Conservation (phyloP, 1,139 yeast species). For the Candida pseudocylindracea region DNA sequence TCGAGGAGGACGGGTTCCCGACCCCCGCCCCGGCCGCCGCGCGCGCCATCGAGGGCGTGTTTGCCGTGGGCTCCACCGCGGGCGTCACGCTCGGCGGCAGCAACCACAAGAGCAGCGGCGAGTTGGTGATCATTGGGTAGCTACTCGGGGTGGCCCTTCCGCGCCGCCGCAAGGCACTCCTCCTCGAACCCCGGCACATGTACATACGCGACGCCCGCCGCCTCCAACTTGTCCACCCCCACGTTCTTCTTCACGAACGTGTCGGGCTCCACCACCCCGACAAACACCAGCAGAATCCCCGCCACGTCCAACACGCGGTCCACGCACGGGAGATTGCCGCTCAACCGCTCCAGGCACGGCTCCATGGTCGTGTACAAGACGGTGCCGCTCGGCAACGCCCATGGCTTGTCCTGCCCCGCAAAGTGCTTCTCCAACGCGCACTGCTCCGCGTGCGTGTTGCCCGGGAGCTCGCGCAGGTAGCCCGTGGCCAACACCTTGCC, state of each 20-base stretch:
- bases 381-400: constrained; percentile 48
- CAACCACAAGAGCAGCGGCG: too few relatives aligned
- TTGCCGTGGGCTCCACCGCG: too few relatives aligned
- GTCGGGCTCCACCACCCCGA: constrained; percentile 82
- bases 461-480: constrained; percentile 74
- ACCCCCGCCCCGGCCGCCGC: too few relatives aligned
- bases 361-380: constrained; percentile 93
- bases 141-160: constrained; percentile 30
- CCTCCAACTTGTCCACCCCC: constrained; percentile 30
- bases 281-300: constrained; percentile 52
- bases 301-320: constrained; percentile 40
- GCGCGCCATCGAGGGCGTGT: too few relatives aligned
- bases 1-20: too few relatives aligned
- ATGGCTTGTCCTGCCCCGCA: constrained; percentile 8
- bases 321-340: constrained; percentile 81
- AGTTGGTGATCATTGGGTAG: too few relatives aligned
- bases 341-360: constrained; percentile 76
- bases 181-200: constrained; percentile 73
- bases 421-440: constrained; percentile 65
- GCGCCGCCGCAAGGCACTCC: constrained; percentile 52
- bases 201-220: constrained; percentile 43
- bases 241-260: constrained; percentile 66
- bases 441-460: constrained; percentile 97
- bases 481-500: constrained; percentile 58
- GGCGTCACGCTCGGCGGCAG: too few relatives aligned